These are phyloP conservation scores for Eurotiales sp. DNA, from an alignment of 2,329 filamentous ascomycete species.

Conservation along the genomic window DNA sequence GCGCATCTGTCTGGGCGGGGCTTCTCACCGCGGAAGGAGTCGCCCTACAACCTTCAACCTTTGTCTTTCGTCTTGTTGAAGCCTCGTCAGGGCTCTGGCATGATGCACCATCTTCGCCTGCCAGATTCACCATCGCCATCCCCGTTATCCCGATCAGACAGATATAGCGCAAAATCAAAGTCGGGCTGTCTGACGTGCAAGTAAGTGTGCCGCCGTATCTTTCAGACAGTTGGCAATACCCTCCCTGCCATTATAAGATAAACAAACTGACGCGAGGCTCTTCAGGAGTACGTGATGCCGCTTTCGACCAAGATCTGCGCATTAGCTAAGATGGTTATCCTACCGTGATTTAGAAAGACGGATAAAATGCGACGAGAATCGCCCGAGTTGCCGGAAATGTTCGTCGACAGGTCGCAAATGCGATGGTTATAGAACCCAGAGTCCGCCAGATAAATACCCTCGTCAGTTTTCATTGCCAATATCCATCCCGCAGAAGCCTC, in stretches of 20 bases:
- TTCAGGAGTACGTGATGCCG: slow-evolving; percentile 2
- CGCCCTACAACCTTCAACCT: no score
- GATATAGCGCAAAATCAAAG: slow-evolving; percentile 9
- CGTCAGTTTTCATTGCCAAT: not conserved
- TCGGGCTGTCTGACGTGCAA: slow-evolving; percentile 15
- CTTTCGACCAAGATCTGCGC: not conserved
- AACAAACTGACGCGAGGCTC: no score
- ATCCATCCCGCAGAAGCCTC: slow-evolving; percentile 1
- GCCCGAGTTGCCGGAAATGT: slow-evolving; percentile 26
- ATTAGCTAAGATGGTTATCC: not conserved
- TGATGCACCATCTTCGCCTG: not conserved
- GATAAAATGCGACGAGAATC: slow-evolving; percentile 32
- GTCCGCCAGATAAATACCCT: slow-evolving; percentile 12
- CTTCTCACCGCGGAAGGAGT: no score
- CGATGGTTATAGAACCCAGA: slow-evolving; percentile 23
- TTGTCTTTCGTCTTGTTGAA: no score
- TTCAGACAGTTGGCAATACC: no score
- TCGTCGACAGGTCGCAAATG: slow-evolving; percentile 30
- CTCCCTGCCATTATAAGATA: no score
- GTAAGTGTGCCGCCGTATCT: not conserved
- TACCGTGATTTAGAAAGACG: slow-evolving; percentile 19
- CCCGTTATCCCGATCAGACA: not conserved
- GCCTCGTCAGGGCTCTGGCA: not conserved
- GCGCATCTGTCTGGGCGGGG: no score
- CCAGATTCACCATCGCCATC: not conserved